Evolutionary conservation across 176 grass and related monocot species (phyloP), one percentile per base, ranked within the genome.

Genomic region (Phragmites australis): DNA sequence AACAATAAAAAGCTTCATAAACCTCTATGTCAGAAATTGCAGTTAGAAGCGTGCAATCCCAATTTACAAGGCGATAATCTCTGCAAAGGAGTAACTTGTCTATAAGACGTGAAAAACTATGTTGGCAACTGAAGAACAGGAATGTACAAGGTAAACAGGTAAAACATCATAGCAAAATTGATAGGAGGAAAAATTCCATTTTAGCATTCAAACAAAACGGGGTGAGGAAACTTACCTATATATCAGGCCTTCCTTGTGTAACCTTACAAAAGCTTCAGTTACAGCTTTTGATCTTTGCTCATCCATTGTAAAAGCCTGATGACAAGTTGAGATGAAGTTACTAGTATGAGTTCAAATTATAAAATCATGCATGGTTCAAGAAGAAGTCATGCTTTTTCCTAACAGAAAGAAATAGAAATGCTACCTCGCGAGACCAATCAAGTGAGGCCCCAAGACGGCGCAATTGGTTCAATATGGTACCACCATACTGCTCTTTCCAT

Each of bases 301-400:
- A 78, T 97, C 94, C 94, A 97, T 97, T 72, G 94, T 97, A 75
- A 97, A 97, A 87, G 91, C 91, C 91, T 97, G 91, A 65, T 79
- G 39, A 82, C 18, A 83, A 47, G 67, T 73, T 76, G 58, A 61
- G 74, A 56, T 76, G 30, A 68, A 72, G 52, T 82, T 77, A 75
- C 15, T 39, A 52, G 34, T 77, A 18, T 44, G 10, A 80, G 52
- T 50, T 68, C 44, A 18, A 37, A 69, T 37, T 27, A 76, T 6
- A 56, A 77, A 46, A 59, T 53, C 40, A 18, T 55, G 39, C 83
- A 75, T 43, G 72, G 2, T 56, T 79, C 22, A 31, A 42, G 21
- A 13, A 19, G 6, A 45, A 74, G 23, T 12, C 23, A 70, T 72
- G 26, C 18, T 51, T 82, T 23, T 75, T 11, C 22, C 26, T 64